Conservation (phyloP, 139 green algal species). For the Gonium pectorale region DNA sequence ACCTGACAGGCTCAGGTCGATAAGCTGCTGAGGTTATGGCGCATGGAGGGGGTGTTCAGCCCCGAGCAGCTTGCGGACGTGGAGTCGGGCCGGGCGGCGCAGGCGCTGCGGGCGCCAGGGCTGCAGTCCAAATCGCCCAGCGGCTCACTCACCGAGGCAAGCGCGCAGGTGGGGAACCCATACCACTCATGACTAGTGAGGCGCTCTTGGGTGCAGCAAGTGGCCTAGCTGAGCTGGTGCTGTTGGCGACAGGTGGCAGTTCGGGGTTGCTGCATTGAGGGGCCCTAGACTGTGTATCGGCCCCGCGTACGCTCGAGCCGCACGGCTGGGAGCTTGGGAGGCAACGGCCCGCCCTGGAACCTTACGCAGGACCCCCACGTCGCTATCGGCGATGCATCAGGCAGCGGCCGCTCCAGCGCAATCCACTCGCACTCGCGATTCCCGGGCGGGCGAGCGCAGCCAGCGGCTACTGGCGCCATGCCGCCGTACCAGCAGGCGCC, state of each 20-base stretch:
- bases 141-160: constrained; percentile 41
- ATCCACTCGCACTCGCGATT: constrained; percentile 26
- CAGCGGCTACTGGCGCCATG: background rate
- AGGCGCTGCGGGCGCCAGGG: background rate
- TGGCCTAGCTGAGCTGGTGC: too few species aligned
- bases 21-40: constrained; percentile 37
- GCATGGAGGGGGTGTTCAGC: constrained; percentile 14
- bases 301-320: too few species aligned
- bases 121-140: constrained; percentile 32
- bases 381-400: constrained; percentile 11
- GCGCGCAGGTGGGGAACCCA: constrained; percentile 40
- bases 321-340: background rate
- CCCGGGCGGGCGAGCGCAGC: background rate
- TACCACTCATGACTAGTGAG: too few species aligned
- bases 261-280: too few species aligned
- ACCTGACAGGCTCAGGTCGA: constrained; percentile 20
- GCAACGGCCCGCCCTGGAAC: background rate
- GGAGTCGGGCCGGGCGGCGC: background rate
- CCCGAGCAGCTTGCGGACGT: constrained; percentile 26
- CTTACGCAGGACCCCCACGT: constrained; percentile 2
- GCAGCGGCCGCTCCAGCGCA: constrained; percentile 32
- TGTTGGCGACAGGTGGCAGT: too few species aligned
- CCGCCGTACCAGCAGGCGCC: constrained; percentile 16
- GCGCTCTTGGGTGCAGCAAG: too few species aligned
- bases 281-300: too few species aligned